Base-by-base conservation (phyloP, 768 basidiomycete species). In the Crassisporium funariophilum region DNA sequence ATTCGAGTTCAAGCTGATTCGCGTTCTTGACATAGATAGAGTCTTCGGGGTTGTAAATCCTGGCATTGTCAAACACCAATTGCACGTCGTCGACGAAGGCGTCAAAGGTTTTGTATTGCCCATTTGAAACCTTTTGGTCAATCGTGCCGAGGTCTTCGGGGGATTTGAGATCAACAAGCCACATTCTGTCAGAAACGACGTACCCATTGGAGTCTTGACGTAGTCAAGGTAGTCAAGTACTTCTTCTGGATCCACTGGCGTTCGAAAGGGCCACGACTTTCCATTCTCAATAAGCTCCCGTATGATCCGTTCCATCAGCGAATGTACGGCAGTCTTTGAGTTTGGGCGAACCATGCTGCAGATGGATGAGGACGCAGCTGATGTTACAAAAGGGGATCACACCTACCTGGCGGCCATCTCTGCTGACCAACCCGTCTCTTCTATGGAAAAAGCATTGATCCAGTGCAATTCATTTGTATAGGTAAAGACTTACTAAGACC, bases 161-260 rank as follows among this genome's bases (percentile, higher is more conserved):
- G 22, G 12, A 15, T 21, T 16, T 35, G 9, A 37, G 27, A 27
- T 31, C 17, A 44, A 16, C 21, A 43, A 37, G 34, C 49, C 11
- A 44, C 44, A 45, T 13, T 29, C 20, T 24, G 37, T 8, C 37
- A 47, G 12, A 25, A 41, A 33, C 22, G 20, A 74, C 83, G 47
- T 55, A 93, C 93, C 94, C 95, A 98, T 98, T 2, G 97, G 97
- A 47, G 83, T 71, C 56, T 83, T 85, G 61, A 98, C 84, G 38
- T 94, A 81, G 16, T 91, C 86, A 65, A 91, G 88, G 58, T 99
- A 99, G 61, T 98, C 95, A 5, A 76, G 65, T 5, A 95, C 95
- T 49, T 92, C 87, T 5, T 81, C 80, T 2, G 65, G 71, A 54
- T 86, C 84, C 35, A 98, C 95, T 3, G 97, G 93, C 42, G 75